Evolutionary conservation across 352 stramenopile genomes (phyloP).

Genomic region (Peronosclerospora sorghi): DNA sequence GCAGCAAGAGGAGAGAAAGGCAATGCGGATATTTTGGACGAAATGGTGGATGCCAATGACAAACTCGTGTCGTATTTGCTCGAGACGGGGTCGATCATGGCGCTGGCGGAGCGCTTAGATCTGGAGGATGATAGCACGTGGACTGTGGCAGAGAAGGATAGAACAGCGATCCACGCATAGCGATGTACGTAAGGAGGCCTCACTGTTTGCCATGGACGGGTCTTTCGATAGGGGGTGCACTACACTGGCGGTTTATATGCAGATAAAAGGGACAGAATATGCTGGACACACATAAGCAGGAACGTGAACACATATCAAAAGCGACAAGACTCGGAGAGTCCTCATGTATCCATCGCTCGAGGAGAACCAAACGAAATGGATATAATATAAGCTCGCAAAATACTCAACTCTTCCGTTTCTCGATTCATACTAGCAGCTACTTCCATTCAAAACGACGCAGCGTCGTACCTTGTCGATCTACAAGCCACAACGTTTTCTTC

Average conservation of each 20-base stretch:
- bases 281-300: not conserved
- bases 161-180: slow-evolving; percentile 74
- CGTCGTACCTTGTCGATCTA: slow-evolving; percentile 18
- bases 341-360: not conserved
- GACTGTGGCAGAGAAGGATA: slow-evolving; percentile 77
- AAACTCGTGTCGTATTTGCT: slow-evolving; percentile 78
- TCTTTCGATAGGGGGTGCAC: too few relatives aligned
- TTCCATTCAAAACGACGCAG: slow-evolving; percentile 12
- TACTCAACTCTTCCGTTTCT: slow-evolving; percentile 59
- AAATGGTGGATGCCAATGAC: slow-evolving; percentile 79
- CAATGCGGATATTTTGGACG: slow-evolving; percentile 54
- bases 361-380: slow-evolving; percentile 4
- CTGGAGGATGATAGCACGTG: slow-evolving; percentile 77
- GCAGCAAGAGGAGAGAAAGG: slow-evolving; percentile 29
- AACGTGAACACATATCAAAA: too few relatives aligned
- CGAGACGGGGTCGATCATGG: slow-evolving; percentile 81
- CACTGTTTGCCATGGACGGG: too few relatives aligned
- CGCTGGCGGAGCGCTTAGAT: slow-evolving; percentile 67
- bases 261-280: too few relatives aligned
- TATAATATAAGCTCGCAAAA: slow-evolving; percentile 38
- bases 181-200: slow-evolving; percentile 2
- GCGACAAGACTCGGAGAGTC: too few relatives aligned
- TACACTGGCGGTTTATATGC: not conserved
- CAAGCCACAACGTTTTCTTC: slow-evolving; percentile 16
- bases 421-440: slow-evolving; percentile 42